Evolutionary conservation across 1,139 yeast species (phyloP).

Genomic region (Lizanozyma gosingica): DNA sequence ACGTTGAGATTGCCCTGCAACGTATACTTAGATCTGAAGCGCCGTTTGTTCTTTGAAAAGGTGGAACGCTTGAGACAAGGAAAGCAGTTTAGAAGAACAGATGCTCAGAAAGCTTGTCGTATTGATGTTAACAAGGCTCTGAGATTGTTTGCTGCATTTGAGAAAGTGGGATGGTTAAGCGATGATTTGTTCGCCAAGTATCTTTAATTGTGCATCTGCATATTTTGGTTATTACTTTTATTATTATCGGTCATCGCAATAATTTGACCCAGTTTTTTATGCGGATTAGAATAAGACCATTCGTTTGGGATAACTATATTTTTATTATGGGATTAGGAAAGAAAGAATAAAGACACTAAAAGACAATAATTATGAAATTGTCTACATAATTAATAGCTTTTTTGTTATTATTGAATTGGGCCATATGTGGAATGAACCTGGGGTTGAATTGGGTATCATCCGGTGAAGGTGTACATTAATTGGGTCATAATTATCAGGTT

Average conservation of each 20-base stretch:
- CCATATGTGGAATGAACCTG: neutral
- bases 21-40: conserved; percentile 83
- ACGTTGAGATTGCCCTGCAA: conserved; percentile 82
- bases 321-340: neutral
- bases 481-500: neutral
- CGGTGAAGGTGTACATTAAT: neutral
- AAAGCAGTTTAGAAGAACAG: conserved; percentile 89
- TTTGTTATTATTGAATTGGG: neutral
- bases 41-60: conserved; percentile 83
- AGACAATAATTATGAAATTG: neutral
- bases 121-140: conserved; percentile 96
- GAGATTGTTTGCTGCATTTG: conserved; percentile 84
- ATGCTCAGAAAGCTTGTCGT: conserved; percentile 95
- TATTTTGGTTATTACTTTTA: neutral
- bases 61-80: conserved; percentile 67
- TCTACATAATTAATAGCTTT: neutral
- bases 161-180: conserved; percentile 91
- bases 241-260: neutral
- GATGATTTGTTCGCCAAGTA: conserved; percentile 61
- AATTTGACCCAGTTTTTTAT: neutral
- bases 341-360: neutral
- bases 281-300: neutral
- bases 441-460: neutral
- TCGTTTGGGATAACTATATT: neutral
- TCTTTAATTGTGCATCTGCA: conserved; percentile 10